Evolutionary conservation across 352 stramenopile species (phyloP), one percentile per base, ranked within the genome.

Genomic region (Pythium phragmiticola): DNA sequence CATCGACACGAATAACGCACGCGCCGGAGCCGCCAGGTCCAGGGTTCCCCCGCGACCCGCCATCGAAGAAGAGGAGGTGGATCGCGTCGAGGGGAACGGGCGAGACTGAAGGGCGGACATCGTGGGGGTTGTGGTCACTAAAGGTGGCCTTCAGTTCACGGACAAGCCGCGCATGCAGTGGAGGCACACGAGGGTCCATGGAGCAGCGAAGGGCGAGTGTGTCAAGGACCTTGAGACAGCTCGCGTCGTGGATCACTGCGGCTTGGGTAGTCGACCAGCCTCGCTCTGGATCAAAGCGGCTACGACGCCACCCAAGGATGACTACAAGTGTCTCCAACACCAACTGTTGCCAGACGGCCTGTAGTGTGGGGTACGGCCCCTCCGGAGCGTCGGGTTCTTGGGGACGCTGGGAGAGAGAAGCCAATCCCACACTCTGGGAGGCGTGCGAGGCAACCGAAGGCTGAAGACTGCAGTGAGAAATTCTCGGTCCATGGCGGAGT

Each of bases 291-390:
- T 48, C 42, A 6, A 23, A 17, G 42, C 42, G 42, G 12, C 42
- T 23, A 14, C n/a, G 42, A 19, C 42, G 42, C 42, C 16, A 48
- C 6, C 7, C 13, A 14, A 48, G 42, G 42, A 48, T 48, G 13
- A 48, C 42, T 17, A 48, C 42, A 17, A 48, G 12, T 17, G 42
- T 48, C 42, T 48, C 42, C 42, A 48, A 23, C 42, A 48, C 42
- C 7, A 48, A 23, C 17, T 48, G 42, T 23, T 48, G 42, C 16
- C 42, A 48, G 7, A 19, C 42, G 17, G 42, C 42, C 17, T 41
- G 36, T 12, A 41, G 12, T 12, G 36, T 12, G 36, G 36, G 36
- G 7, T 41, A 41, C 12, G n/a, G 36, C 12, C 12, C 36, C 12
- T 41, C 36, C 7, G 7, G 36, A 41, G 36, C 36, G 7, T 41